phyloP scores from a whole-genome alignment of 139 green algal genomes.

The Nannochloris sp. region DNA sequence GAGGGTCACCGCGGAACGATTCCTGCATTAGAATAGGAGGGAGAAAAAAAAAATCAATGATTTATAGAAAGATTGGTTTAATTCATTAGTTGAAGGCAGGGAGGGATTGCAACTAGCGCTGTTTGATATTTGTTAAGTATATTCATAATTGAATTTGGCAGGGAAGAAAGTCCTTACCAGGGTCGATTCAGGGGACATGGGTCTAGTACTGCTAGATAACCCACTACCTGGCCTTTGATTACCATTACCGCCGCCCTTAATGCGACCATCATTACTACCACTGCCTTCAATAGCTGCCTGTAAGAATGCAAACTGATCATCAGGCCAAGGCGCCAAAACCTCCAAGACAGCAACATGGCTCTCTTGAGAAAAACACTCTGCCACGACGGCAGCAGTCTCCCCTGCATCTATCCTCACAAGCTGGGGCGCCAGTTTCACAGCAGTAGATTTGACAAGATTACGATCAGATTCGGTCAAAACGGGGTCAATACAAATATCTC shows the following conservation, averaged over 20 bases:
- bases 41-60: slow-evolving; percentile 3
- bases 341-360: slow-evolving; percentile 26
- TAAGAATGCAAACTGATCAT: slow-evolving; percentile 34
- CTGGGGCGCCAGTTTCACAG: background rate
- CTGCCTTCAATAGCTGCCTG: background rate
- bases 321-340: slow-evolving; percentile 5
- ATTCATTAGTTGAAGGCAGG: background rate
- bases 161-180: too few species aligned
- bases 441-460: background rate
- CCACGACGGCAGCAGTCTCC: slow-evolving; percentile 13
- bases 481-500: slow-evolving; percentile 16
- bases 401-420: slow-evolving; percentile 10
- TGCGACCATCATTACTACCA: too few species aligned
- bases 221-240: too few species aligned
- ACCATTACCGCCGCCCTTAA: too few species aligned
- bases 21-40: slow-evolving; percentile 5
- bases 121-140: too few species aligned
- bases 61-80: background rate
- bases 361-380: slow-evolving; percentile 24
- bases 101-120: too few species aligned
- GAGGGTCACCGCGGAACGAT: background rate
- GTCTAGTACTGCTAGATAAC: too few species aligned
- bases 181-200: too few species aligned
- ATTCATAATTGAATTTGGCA: too few species aligned
- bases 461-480: background rate